These are phyloP conservation scores for Diaporthe eres DNA, from an alignment of 2,329 filamentous ascomycete genomes.

Conservation along the genomic window DNA sequence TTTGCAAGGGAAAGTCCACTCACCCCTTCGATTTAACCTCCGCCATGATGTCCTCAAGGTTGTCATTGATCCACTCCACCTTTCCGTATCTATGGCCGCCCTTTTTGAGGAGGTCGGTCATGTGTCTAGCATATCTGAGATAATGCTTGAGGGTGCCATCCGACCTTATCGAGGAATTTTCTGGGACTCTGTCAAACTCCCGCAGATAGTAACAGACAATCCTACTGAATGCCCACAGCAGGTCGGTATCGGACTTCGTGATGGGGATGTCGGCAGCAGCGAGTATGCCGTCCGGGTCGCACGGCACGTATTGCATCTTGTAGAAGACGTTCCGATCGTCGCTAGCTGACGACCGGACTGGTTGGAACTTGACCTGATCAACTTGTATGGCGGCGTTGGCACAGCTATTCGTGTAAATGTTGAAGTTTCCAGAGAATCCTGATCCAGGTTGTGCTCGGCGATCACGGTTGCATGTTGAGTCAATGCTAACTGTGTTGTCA, in stretches of 20 bases:
- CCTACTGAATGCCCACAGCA: conserved; percentile 35
- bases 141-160: conserved; percentile 34
- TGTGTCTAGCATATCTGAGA: conserved; percentile 41
- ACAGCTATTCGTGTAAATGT: conserved; percentile 1
- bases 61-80: neutral
- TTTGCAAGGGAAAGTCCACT: neutral
- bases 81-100: neutral
- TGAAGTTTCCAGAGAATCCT: conserved; percentile 14
- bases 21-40: conserved; percentile 17
- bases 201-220: conserved; percentile 42
- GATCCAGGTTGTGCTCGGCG: conserved; percentile 1
- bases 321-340: conserved; percentile 20
- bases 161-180: conserved; percentile 17
- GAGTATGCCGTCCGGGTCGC: conserved; percentile 22
- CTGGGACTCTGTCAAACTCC: conserved; percentile 35
- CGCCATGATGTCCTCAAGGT: conserved; percentile 3
- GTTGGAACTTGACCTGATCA: neutral
- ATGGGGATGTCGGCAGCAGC: neutral
- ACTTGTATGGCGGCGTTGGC: conserved; percentile 29
- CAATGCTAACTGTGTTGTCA: neutral
- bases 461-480: conserved; percentile 9
- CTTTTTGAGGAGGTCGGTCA: neutral
- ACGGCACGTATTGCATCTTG: conserved; percentile 16
- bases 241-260: neutral
- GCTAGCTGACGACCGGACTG: neutral